A percentile compares a stretch with the other conserved stretches of the same genome.
These are phyloP conservation scores for Bipolaris gigantea DNA, from an alignment of 2,329 filamentous ascomycete genomes.

Conservation along the genomic window DNA sequence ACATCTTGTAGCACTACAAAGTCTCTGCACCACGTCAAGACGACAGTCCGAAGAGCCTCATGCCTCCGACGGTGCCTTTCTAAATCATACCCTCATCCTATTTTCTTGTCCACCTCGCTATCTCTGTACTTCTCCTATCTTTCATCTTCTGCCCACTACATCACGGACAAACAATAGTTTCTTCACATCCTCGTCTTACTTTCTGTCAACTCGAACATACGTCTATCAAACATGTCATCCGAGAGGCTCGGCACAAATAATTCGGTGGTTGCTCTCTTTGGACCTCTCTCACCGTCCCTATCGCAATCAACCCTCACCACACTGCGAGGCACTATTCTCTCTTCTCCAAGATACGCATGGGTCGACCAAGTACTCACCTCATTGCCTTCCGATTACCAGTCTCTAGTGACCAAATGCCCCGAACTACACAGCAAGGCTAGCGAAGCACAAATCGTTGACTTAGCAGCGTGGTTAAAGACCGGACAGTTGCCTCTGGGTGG, in stretches of 20 bases:
- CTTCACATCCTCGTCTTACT: neutral
- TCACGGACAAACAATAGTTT: neutral
- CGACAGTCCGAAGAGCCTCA: neutral
- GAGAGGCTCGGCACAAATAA: neutral
- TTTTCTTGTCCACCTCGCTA: neutral
- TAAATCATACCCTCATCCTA: neutral
- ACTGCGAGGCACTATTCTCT: neutral
- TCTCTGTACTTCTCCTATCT: neutral
- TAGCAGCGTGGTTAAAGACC: neutral
- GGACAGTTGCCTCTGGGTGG: neutral
- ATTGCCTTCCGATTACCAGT: neutral
- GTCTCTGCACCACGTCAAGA: neutral
- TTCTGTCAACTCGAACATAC: neutral
- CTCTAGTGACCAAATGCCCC: neutral
- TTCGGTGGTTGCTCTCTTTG: neutral
- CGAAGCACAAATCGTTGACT: neutral
- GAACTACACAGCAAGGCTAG: neutral
- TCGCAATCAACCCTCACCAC: neutral
- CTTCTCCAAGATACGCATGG: neutral
- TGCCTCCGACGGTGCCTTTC: neutral
- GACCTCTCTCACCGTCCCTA: neutral
- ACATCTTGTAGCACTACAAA: neutral
- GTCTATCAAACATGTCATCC: neutral
- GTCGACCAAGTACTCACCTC: neutral
- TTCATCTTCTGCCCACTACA: neutral